A percentile compares a stretch with the other conserved stretches of the same genome.
Evolutionary conservation across 306 rosid genomes (phyloP).

Genomic region (Prunus dulcis): DNA sequence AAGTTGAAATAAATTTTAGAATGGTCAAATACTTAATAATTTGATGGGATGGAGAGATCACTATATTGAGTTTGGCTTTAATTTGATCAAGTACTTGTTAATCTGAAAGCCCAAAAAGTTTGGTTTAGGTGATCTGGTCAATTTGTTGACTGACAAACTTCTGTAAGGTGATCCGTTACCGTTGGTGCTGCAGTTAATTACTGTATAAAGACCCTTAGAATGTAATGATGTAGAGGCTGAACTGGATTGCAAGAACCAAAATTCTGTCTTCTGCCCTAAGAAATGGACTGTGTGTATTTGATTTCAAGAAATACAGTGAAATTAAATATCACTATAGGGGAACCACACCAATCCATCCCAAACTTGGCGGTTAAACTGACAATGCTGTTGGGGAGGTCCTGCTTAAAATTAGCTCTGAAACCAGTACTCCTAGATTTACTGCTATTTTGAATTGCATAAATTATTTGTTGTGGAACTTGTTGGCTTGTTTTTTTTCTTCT

Average conservation of each 20-base stretch:
- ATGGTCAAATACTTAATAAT: not conserved
- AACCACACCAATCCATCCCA: no score
- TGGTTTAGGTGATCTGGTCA: not conserved
- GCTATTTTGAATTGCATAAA: not conserved
- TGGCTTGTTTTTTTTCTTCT: not conserved
- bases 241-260: not conserved
- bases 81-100: no score
- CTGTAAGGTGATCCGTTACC: not conserved
- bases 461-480: not conserved
- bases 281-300: not conserved
- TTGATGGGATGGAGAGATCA: not conserved
- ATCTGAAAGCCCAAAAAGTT: not conserved
- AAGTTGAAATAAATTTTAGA: not conserved
- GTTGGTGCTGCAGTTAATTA: not conserved
- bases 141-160: not conserved
- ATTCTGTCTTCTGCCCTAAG: not conserved
- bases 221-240: not conserved
- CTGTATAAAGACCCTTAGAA: not conserved
- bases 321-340: no score
- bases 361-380: no score
- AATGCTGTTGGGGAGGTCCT: no score
- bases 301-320: no score
- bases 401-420: not conserved
- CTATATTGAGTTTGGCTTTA: not conserved
- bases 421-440: not conserved